These are phyloP conservation scores for Dryadomyces quercus-mongolicae DNA, from an alignment of 2,329 filamentous ascomycete species.

Conservation along the genomic window DNA sequence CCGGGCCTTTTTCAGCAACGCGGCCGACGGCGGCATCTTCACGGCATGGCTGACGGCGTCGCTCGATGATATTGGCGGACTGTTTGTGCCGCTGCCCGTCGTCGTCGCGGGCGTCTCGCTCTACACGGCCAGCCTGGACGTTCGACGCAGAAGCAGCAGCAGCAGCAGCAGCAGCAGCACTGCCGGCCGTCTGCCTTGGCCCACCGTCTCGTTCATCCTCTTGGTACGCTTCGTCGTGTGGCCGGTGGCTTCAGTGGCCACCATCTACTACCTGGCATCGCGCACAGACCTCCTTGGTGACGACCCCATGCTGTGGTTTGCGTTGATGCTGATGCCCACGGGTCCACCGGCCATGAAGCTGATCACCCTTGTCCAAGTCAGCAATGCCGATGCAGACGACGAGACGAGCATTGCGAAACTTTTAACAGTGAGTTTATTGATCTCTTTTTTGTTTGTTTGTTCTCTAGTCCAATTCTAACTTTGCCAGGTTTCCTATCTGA, in stretches of 20 bases:
- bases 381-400: constrained; percentile 23
- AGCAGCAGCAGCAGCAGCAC: constrained; percentile 10
- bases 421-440: constrained; percentile 22
- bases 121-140: constrained; percentile 35
- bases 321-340: constrained; percentile 34
- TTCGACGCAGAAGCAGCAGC: constrained; percentile 15
- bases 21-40: constrained; percentile 48
- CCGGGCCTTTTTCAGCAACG: constrained; percentile 45
- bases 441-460: background rate
- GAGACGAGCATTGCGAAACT: constrained; percentile 31
- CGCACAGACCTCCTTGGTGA: constrained; percentile 35
- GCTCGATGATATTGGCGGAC: constrained; percentile 46
- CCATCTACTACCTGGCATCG: constrained; percentile 42
- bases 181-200: constrained; percentile 36
- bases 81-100: constrained; percentile 54
- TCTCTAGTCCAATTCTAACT: no score
- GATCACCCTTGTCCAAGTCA: constrained; percentile 31
- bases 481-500: constrained; percentile 21
- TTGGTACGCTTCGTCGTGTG: constrained; percentile 47
- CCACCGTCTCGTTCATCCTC: constrained; percentile 37
- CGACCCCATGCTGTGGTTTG: constrained; percentile 57
- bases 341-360: constrained; percentile 35
- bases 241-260: constrained; percentile 41
- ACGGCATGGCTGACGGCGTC: constrained; percentile 54
- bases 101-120: constrained; percentile 57